Evolutionary conservation across 23 red algal species (phyloP), one percentile per base, ranked within the genome.

Genomic region (Gracilariopsis chorda): DNA sequence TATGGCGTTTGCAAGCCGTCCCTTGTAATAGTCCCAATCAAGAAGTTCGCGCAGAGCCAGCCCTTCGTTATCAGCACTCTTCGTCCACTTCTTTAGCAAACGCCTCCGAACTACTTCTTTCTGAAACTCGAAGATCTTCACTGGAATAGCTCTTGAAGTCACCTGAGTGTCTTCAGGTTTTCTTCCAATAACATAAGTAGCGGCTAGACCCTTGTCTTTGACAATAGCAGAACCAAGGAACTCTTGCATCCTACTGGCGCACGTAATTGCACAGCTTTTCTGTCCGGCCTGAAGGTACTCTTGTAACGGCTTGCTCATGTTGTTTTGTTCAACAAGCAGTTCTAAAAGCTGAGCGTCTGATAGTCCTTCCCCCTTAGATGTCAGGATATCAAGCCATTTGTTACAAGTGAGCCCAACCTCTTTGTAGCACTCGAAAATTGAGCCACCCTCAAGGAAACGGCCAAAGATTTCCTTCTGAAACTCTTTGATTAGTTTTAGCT

Each of bases 21-120:
- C 93, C 17, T 85, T 88, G 63, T 99, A 99, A 83, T 99, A 99
- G 71, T 96, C 82, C 97, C 97, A 99, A 51, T 99, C 97, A 35
- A 99, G 46, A 0, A 99, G 21, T 7, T 88, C 85, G 12, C 93
- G 80, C 47, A 99, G 58, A 17, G 92, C 64, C 28, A 90, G 61
- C 28, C 63, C 83, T 32, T 77, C 77, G 21, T 86, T 64, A 59
- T 93, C 90, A 2, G 45, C 55, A 33, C 78, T 77, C 27, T 90
- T 87, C 41, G 90, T 55, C 97, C 97, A 99, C 85, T 88, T 92
- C 43, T 29, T 65, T 71, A 99, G n/a, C 11, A 93, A 72, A 42
- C 62, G 60, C n/a, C 51, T 47, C 17, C 93, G 90, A 13, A 91
- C 56, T 46, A 68, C 44, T 51, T 80, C 34, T 3, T 80, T 84